Conservation (phyloP, 106 monocot genomes). For the Platanthera zijinensis region DNA sequence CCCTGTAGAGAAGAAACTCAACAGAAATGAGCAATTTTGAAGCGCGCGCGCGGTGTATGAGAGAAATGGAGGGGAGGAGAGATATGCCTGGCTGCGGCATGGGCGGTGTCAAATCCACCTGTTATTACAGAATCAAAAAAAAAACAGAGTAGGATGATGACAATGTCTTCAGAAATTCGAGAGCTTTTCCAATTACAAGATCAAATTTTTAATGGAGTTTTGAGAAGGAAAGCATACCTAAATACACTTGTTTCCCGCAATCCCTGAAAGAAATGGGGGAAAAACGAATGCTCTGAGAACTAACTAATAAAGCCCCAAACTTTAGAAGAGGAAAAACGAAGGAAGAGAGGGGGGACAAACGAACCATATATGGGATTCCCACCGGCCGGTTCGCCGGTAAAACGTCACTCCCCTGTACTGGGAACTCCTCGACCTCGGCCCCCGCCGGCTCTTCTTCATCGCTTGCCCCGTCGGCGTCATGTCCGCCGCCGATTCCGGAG, state of each 20-base stretch:
- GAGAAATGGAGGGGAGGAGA: neutral
- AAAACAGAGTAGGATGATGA: neutral
- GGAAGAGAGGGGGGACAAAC: neutral
- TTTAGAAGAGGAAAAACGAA: too few relatives aligned
- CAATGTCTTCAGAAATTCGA: neutral
- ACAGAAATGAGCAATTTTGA: neutral
- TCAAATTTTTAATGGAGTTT: neutral
- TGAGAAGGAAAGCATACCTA: constrained; percentile 23
- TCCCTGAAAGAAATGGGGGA: constrained; percentile 28
- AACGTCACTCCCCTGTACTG: constrained; percentile 97
- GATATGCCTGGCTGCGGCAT: constrained; percentile 45
- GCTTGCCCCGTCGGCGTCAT: constrained; percentile 8
- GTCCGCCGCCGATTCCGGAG: constrained; percentile 9
- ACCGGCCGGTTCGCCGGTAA: constrained; percentile 88
- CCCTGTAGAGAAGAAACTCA: constrained; percentile 16
- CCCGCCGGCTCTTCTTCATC: constrained; percentile 55
- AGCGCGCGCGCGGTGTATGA: too few relatives aligned
- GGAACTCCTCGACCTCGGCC: constrained; percentile 87
- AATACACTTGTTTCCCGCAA: constrained; percentile 59
- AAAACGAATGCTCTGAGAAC: neutral
- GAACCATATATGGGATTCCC: constrained; percentile 99
- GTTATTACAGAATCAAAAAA: too few relatives aligned
- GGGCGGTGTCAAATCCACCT: constrained; percentile 62
- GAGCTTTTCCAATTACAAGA: neutral
- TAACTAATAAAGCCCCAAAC: too few relatives aligned